Base-by-base conservation (phyloP, 306 rosid species). In the Lagenaria siceraria region DNA sequence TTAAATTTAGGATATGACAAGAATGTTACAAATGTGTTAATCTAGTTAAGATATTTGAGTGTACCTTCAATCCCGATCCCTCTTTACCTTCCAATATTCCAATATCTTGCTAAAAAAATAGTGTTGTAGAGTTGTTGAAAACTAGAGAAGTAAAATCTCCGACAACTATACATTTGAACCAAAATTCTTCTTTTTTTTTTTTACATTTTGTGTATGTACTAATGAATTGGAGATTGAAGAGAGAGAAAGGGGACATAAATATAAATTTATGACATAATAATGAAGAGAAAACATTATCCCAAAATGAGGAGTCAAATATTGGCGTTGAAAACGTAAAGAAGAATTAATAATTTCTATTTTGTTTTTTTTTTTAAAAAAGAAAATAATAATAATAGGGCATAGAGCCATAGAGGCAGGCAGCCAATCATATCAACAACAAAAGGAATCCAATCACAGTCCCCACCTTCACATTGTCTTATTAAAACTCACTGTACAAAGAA, bases 401-500 rank as follows among this genome's bases (percentile, higher is more conserved):
- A 40, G 46, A 40, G 46, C 8, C 46, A 13, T 64, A 36, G 31
- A 69, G 75, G 56, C 75, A 69, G 75, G 75, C 75, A 69, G 6
- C 75, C 75, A 69, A 69, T 69, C 75, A 69, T 69, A 24, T 69
- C 75, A 69, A 15, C 21, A 69, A 69, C 75, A 69, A 46, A 69
- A 69, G 75, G 75, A 69, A 69, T 69, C 75, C 35, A 68, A 22
- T 14, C 36, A 13, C 36, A 69, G 75, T 69, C 55, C 75, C 75
- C 51, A 66, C 74, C 43, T 36, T n/a, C 51, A n/a, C 55, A 24
- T 43, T 69, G 75, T 69, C 75, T 69, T 69, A 69, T 43, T 69
- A 46, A 43, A 24, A 13, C 56, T 40, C 33, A 69, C 75, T 68
- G n/a, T 40, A 65, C 25, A 36, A 65, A n/a, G 66, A 65, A 65